These are phyloP conservation scores for Cercospora sojina DNA, from an alignment of 2,329 filamentous ascomycete species.

Conservation along the genomic window DNA sequence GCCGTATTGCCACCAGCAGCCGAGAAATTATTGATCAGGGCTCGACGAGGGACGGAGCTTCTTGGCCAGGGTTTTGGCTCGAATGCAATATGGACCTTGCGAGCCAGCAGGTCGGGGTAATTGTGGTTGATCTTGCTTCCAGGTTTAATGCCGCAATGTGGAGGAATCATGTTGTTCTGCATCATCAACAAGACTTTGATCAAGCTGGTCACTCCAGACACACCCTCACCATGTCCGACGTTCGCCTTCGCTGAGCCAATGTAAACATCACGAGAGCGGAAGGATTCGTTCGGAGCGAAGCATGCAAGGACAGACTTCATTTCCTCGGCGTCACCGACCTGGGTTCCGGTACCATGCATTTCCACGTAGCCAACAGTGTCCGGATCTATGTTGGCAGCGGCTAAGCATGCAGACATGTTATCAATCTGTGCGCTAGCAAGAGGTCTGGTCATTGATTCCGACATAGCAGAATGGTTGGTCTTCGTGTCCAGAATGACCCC, in stretches of 20 bases:
- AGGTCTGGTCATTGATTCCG: constrained; percentile 7
- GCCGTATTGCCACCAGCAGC: constrained; percentile 71
- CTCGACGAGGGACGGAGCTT: constrained; percentile 38
- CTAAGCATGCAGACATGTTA: background rate
- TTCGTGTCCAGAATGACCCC: constrained; percentile 35
- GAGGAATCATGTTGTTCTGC: constrained; percentile 36
- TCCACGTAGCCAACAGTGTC: constrained; percentile 11
- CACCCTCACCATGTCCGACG: constrained; percentile 41
- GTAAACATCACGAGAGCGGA: constrained; percentile 23
- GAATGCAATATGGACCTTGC: background rate
- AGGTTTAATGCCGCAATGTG: constrained; percentile 24
- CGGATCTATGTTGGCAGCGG: constrained; percentile 16
- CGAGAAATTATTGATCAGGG: constrained; percentile 65
- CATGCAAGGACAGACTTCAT: constrained; percentile 8
- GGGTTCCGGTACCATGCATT: constrained; percentile 23
- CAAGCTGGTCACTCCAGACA: constrained; percentile 35
- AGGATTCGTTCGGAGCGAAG: constrained; percentile 1
- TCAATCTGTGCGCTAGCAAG: constrained; percentile 16
- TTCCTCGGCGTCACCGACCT: constrained; percentile 17
- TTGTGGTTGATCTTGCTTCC: constrained; percentile 1
- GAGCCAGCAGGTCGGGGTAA: background rate
- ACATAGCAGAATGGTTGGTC: constrained; percentile 38
- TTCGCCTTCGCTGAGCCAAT: constrained; percentile 40
- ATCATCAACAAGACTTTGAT: constrained; percentile 42
- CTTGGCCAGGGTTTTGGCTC: background rate